Percentiles rank a stretch among this genome's conserved stretches.
Conservation (phyloP, 305 asterid species). For the Fraxinus angustifolia region DNA sequence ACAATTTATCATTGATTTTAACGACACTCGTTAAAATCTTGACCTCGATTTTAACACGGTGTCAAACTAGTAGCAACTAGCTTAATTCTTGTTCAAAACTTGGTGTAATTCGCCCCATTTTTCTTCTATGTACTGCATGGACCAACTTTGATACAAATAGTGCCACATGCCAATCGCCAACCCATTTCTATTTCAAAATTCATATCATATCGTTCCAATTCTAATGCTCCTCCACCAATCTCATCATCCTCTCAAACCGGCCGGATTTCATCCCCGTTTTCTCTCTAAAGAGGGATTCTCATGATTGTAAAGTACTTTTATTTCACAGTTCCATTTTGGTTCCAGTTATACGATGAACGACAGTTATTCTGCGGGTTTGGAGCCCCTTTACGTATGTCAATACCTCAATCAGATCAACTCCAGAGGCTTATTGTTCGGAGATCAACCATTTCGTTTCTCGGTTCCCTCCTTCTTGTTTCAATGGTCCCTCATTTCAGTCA, state of each 20-base stretch:
- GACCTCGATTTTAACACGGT: neutral
- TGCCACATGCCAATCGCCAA: neutral
- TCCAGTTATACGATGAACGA: conserved; percentile 23
- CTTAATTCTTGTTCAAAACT: neutral
- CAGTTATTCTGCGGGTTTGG: conserved; percentile 21
- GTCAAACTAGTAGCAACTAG: neutral
- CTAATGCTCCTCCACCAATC: conserved; percentile 27
- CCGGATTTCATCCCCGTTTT: neutral
- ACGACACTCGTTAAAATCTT: neutral
- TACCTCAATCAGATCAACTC: conserved; percentile 39
- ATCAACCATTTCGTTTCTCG: conserved; percentile 43
- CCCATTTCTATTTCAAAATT: neutral
- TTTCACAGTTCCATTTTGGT: neutral
- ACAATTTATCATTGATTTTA: too few relatives aligned
- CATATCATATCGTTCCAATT: conserved; percentile 23
- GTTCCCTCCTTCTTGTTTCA: conserved; percentile 52
- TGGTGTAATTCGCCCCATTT: neutral
- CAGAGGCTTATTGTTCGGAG: conserved; percentile 37
- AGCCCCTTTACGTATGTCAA: conserved; percentile 35
- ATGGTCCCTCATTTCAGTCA: conserved; percentile 50
- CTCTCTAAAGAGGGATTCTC: conserved; percentile 8
- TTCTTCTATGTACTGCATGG: neutral
- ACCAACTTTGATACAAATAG: neutral
- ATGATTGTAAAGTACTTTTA: conserved; percentile 2
- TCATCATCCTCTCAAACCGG: conserved; percentile 6